A percentile compares a stretch with the other conserved stretches of the same genome.
These are phyloP conservation scores for Neocucurbitaria cava DNA, from an alignment of 2,329 filamentous ascomycete species.

Conservation along the genomic window DNA sequence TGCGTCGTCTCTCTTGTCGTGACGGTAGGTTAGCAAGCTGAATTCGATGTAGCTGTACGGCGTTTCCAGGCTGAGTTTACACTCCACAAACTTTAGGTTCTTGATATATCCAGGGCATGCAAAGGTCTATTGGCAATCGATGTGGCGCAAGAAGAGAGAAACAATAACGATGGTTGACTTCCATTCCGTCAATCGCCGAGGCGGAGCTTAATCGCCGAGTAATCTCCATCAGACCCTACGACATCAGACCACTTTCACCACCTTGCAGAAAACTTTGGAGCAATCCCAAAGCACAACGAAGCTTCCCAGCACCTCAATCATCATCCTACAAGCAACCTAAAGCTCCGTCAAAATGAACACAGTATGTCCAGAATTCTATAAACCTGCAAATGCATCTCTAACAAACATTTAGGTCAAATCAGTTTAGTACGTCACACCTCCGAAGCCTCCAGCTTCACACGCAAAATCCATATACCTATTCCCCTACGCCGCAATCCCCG, in stretches of 20 bases:
- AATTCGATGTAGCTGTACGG: too few relatives aligned
- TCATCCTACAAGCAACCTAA: background rate
- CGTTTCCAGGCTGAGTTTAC: too few relatives aligned
- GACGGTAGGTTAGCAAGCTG: too few relatives aligned
- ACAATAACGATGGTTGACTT: background rate
- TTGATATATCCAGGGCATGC: too few relatives aligned
- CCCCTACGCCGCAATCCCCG: too few relatives aligned
- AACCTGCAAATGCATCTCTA: constrained; percentile 8
- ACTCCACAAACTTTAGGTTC: too few relatives aligned
- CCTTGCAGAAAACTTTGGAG: constrained; percentile 24
- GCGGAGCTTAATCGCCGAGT: constrained; percentile 18
- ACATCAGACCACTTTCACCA: constrained; percentile 43
- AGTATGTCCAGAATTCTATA: constrained; percentile 44
- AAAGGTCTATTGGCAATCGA: too few relatives aligned
- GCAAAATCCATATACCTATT: too few relatives aligned
- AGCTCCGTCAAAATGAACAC: constrained; percentile 57
- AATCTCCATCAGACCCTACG: constrained; percentile 19
- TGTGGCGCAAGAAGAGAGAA: background rate
- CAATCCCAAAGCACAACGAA: constrained; percentile 9
- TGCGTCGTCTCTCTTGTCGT: too few relatives aligned
- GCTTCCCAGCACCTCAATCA: constrained; percentile 9
- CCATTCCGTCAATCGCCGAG: background rate
- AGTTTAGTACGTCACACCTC: constrained; percentile 59
- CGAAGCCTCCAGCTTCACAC: background rate
- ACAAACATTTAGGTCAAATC: constrained; percentile 60